Conservation (phyloP, 345 rosid species). For the Populus nigra region DNA sequence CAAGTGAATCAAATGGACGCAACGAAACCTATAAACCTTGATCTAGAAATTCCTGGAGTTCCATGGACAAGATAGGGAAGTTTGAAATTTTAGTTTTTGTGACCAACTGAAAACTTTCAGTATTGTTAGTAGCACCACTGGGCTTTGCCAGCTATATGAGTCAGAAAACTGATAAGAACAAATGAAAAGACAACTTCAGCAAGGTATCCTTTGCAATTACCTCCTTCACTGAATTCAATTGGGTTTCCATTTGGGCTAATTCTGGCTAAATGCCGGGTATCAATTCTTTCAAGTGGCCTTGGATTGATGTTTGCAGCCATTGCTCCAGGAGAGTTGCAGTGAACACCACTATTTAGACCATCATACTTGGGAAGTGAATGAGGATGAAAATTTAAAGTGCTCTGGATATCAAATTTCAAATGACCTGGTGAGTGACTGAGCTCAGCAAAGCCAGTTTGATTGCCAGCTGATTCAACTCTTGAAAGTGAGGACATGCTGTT, state of each 20-base stretch:
- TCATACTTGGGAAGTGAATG: constrained; percentile 78
- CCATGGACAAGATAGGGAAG: not conserved
- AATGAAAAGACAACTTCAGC: not conserved
- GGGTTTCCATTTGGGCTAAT: constrained; percentile 46
- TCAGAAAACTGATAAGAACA: not conserved
- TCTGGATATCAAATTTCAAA: constrained; percentile 47
- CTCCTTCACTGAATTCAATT: constrained; percentile 48
- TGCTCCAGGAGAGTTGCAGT: constrained; percentile 43
- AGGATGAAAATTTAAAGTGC: constrained; percentile 58
- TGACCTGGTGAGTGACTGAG: constrained; percentile 50
- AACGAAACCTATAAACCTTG: not conserved
- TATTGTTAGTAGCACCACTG: not conserved
- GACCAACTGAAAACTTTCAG: not conserved
- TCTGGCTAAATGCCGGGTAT: constrained; percentile 46
- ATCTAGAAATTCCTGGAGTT: not conserved
- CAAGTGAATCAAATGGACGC: constrained; percentile 3
- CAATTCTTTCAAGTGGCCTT: constrained; percentile 52
- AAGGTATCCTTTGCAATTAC: constrained; percentile 38
- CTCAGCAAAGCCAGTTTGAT: constrained; percentile 51
- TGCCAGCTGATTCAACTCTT: constrained; percentile 54
- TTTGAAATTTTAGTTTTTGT: not conserved
- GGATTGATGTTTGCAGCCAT: constrained; percentile 43
- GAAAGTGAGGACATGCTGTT: constrained; percentile 59
- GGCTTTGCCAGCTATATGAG: not conserved
- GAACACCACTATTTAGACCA: constrained; percentile 50